A percentile compares a stretch with the other conserved stretches of the same genome.
phyloP scores from a whole-genome alignment of 176 grass and related monocot species.

The Ampelocalamus luodianensis region DNA sequence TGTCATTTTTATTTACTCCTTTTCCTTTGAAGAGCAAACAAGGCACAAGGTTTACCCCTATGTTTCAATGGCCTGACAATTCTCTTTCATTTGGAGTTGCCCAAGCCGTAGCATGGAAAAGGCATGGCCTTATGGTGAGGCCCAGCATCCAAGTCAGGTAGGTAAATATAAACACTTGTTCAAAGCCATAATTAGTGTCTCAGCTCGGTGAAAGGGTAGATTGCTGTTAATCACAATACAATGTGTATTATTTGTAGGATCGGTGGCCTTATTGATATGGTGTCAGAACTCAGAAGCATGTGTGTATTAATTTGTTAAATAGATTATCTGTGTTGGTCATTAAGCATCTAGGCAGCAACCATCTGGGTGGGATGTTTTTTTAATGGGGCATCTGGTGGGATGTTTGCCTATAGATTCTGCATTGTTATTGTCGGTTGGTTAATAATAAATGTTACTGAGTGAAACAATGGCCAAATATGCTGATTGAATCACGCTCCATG shows the following conservation, averaged over 20 bases:
- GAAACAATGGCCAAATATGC: not conserved
- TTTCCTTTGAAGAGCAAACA: slow-evolving; percentile 58
- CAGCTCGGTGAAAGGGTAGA: not conserved
- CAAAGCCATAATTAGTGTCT: not conserved
- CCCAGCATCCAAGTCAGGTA: slow-evolving; percentile 85
- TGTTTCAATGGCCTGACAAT: slow-evolving; percentile 74
- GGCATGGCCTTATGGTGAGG: slow-evolving; percentile 64
- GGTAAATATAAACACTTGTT: slow-evolving; percentile 34
- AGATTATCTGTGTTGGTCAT: slow-evolving; percentile 2
- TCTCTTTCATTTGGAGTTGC: slow-evolving; percentile 73
- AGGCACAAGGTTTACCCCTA: slow-evolving; percentile 65
- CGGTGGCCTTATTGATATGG: not conserved
- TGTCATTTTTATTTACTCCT: slow-evolving; percentile 31
- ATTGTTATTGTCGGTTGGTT: not conserved
- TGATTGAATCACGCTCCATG: not conserved
- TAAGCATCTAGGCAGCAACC: not conserved
- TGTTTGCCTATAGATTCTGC: not conserved
- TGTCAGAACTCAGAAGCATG: not conserved
- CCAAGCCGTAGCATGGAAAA: slow-evolving; percentile 67
- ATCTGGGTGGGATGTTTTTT: not conserved
- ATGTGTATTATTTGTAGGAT: not conserved
- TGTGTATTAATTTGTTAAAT: slow-evolving; percentile 11
- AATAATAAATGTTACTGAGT: not conserved
- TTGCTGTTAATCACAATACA: not conserved
- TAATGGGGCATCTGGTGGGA: not conserved